A percentile compares a stretch with the other conserved stretches of the same genome.
Evolutionary conservation across 1,284 basidiomycete species (phyloP).

Genomic region (Austropuccinia psidii): DNA sequence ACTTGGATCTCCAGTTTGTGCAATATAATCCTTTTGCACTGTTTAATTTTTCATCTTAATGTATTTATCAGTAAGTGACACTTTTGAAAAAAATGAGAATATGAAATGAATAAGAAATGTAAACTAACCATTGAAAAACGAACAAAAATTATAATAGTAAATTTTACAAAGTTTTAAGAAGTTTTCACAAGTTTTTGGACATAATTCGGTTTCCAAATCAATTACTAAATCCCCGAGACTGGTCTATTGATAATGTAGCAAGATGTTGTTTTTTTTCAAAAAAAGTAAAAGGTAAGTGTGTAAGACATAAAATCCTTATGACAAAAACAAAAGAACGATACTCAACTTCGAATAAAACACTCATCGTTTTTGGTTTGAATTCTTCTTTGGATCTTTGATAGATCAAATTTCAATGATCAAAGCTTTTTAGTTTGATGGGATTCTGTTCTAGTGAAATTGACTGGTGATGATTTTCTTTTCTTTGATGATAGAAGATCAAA

Average conservation of each 20-base stretch:
- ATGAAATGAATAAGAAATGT: neutral
- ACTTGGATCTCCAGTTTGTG: conserved; percentile 89
- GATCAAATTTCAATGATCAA: no score
- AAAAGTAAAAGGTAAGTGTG: neutral
- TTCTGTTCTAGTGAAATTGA: no score
- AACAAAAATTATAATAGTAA: conserved; percentile 91
- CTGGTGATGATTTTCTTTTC: no score
- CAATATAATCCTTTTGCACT: conserved; percentile 95
- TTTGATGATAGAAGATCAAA: no score
- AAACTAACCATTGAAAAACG: conserved; percentile 84
- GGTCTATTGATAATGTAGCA: neutral
- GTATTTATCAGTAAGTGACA: neutral
- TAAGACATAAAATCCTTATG: neutral
- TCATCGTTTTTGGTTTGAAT: conserved; percentile 14
- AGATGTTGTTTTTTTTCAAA: neutral
- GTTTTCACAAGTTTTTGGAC: conserved; percentile 84
- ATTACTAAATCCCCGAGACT: conserved; percentile 47
- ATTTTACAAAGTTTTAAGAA: conserved; percentile 95
- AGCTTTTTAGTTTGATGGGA: no score
- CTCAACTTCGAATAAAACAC: conserved; percentile 34
- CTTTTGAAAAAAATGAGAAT: neutral
- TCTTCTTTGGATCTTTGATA: no score
- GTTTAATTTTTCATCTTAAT: conserved; percentile 39
- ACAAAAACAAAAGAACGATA: neutral
- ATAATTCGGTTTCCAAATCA: conserved; percentile 83